Evolutionary conservation across 2,329 filamentous ascomycete genomes (phyloP), one percentile per base, ranked within the genome.

Genomic region (Diaporthe ampelina): DNA sequence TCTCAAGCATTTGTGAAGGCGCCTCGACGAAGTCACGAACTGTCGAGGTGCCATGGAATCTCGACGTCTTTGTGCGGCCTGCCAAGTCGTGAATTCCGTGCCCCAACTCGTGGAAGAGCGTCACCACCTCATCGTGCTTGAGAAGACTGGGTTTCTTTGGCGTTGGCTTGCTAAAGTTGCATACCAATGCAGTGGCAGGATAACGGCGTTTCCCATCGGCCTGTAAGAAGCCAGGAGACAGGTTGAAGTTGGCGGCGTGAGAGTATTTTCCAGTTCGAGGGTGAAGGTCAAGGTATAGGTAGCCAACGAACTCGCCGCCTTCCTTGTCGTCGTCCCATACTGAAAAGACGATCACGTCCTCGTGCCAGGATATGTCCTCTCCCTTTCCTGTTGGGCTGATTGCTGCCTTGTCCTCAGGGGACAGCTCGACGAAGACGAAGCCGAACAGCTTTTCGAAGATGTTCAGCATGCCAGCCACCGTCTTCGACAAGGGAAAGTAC

Each of bases 381-480:
- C 89, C 91, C 81, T 92, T 92, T 73, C 91, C 91, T 2, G 91
- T 92, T 13, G 92, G 89, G 68, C 92, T 93, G 75, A 94, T 83
- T 52, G 86, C 86, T 67, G 90, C 87, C 48, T 92, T 88, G 77
- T 94, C 93, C 75, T 92, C 90, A 4, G 89, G 86, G 63, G 88
- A 88, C 32, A 97, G 86, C 84, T 95, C 90, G 21, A 95, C 90
- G 79, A 97, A 97, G 7, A 91, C 90, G 48, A 97, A 87, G 21
- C 94, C 94, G 77, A 97, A 95, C 8, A 97, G 87, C 81, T 94
- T 88, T 83, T 97, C 94, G 77, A 97, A 97, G 79, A 96, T 96
- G 78, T 91, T 89, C 63, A 97, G 87, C 94, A 97, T 96, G 73
- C 91, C 92, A 37, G 88, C 88, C 68, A 97, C 92, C 0, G 93